Evolutionary conservation across 495 filamentous ascomycete species (phyloP), one percentile per base, ranked within the genome.

Genomic region (Lasiosphaeria miniovina): DNA sequence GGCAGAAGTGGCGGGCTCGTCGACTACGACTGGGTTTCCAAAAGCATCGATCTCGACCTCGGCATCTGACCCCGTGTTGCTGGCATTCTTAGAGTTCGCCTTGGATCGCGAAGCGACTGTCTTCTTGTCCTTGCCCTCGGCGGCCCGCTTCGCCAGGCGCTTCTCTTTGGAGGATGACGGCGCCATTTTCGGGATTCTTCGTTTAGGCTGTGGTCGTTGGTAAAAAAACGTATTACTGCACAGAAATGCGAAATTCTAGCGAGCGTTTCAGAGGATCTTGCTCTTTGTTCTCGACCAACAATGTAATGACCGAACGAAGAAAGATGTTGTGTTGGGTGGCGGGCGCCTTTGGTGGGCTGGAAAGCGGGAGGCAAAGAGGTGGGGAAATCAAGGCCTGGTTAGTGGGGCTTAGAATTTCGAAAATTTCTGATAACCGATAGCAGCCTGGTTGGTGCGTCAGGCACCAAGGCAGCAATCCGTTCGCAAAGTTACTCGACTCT

Each of bases 161-260:
- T 95, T 96, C 69, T 95, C 95, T 80, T 98, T 98, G 65, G 94
- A 97, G 69, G 94, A 88, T 62, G 95, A 98, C 67, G 96, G 93
- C 65, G 96, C 89, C 88, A 90, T 93, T 40, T 55, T 66, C 49
- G 55, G 36, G 40, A 48, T 58, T 52, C 38, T 33, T 54, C 10
- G n/a, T 48, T 62, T 9, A 17, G 15, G 10, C 3, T 36, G 10
- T 45, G 12, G 48, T 15, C 31, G 10, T 15, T 40, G 45, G 43
- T 52, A 35, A 48, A 50, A 31, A 55, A 55, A 43, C 4, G n/a
- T 43, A 17, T 32, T 55, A 43, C 10, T n/a, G 31, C 10, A 24
- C 34, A 35, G 7, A 15, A 54, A 50, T 54, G 57, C 59, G 57
- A 64, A 61, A 62, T 61, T 59, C 46, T 53, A 11, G 52, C 49